phyloP scores from a whole-genome alignment of 306 rosid genomes.

The Vigna nakashimae region DNA sequence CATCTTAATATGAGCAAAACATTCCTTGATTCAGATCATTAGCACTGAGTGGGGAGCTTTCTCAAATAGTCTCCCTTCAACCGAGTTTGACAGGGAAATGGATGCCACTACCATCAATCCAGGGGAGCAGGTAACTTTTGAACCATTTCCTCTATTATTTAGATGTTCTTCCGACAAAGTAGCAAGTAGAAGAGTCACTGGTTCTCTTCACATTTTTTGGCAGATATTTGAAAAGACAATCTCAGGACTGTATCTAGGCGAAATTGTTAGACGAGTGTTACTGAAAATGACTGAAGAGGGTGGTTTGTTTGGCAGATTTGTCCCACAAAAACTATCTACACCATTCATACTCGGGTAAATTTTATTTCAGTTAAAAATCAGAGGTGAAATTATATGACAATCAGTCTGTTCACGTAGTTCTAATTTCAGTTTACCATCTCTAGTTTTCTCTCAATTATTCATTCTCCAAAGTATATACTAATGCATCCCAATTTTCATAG shows the following conservation, averaged over 20 bases:
- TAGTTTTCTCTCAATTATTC: background rate
- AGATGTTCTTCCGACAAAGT: slow-evolving; percentile 1
- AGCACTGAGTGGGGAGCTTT: slow-evolving; percentile 97
- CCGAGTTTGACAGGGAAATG: slow-evolving; percentile 83
- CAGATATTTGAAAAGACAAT: slow-evolving; percentile 95
- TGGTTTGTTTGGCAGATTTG: slow-evolving; percentile 67
- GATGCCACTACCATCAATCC: slow-evolving; percentile 95
- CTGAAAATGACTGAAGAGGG: slow-evolving; percentile 67
- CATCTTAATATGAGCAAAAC: slow-evolving; percentile 30
- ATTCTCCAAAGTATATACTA: background rate
- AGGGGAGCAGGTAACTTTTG: slow-evolving; percentile 78
- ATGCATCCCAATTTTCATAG: background rate
- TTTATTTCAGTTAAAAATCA: slow-evolving; percentile 11
- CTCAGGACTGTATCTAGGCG: slow-evolving; percentile 96
- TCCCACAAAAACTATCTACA: slow-evolving; percentile 62
- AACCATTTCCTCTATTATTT: slow-evolving; percentile 8
- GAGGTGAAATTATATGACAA: slow-evolving; percentile 2
- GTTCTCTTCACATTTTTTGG: slow-evolving; percentile 19
- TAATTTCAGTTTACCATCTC: background rate
- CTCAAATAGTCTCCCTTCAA: slow-evolving; percentile 78
- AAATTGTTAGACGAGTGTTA: slow-evolving; percentile 81
- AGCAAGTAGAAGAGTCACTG: background rate
- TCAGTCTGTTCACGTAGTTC: background rate
- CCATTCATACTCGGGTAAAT: slow-evolving; percentile 74
- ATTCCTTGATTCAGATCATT: slow-evolving; percentile 66